Base-by-base conservation (phyloP, 768 basidiomycete species). In the Mycena vitilis region DNA sequence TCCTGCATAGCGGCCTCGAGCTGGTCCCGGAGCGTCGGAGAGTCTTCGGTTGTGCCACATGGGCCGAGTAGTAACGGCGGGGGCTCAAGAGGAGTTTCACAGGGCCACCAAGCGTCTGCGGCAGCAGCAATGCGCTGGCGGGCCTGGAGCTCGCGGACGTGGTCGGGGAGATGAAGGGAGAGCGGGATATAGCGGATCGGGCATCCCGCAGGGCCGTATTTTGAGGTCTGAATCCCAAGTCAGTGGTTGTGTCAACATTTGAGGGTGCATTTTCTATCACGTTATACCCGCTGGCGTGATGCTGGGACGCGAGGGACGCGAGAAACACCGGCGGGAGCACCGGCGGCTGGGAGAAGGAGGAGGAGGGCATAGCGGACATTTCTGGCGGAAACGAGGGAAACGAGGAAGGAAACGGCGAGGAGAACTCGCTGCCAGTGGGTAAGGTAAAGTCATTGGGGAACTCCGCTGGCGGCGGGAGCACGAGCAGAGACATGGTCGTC, bases 241-340 rank as follows among this genome's bases (percentile, higher is more conserved):
- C 30, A 30, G 30, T 30, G 30, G 30, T 3, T 30, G n/a, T 30
- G 30, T 2, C 5, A 30, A 30, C 5, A 30, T 30, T 30, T 2
- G 5, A 30, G 30, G 30, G 30, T 5, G 30, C 3, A 30, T 30
- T 30, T 30, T 30, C 5, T 30, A 30, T 30, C 30, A 30, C 30
- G 73, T 86, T 91, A 76, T 94, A 93, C 52, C 90, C 87, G 79
- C 89, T 91, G 63, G 74, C 60, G 71, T 94, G 93, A 78, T 93
- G 90, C 72, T 94, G 92, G 8, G 91, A 93, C 3, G 91, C 91
- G 20, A 94, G 80, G 4, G 75, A 78, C 1, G 84, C 82, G 55
- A 91, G 85, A 34, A 58, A 58, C 18, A 45, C 44, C 1, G 57
- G 30, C 16, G 57, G 57, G 9, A 45, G 57, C 57, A 42, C 48